Base-by-base conservation (phyloP, 1,139 yeast genomes). In the Candida gigantensis region DNA sequence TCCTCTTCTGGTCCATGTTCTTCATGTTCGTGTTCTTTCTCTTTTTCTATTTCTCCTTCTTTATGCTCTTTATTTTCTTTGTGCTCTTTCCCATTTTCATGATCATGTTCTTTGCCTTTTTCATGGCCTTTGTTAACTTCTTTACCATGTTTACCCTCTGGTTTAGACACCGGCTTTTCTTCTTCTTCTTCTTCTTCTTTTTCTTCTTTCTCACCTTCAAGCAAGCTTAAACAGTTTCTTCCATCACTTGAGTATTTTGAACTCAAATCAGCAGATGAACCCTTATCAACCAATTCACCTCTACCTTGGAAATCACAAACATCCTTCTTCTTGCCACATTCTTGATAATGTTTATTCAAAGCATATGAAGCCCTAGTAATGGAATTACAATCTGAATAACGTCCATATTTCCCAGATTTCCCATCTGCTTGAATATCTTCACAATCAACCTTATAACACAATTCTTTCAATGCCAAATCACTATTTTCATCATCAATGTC, bases 381-480 rank as follows among this genome's bases (percentile, higher is more conserved):
- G 4, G 68, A 49, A 11, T 73, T 52, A 50, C 89, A 83, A 41
- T 70, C 77, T 1, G 86, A 71, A 52, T 63, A 77, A n/a, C 56
- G 54, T 1, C 89, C 89, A 51, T 80, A 82, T 2, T 39, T 40
- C 0, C 86, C 87, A 2, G 43, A 42, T 7, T 51, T 46, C 1
- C 83, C 81, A 54, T 78, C 68, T 4, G 70, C 67, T 12, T 41
- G 51, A 24, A 82, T 70, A 6, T 72, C 76, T 11, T 62, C 55
- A 52, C 90, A 83, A 42, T 77, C 74, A 6, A 72, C 62, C 24
- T 61, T 50, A 10, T 67, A 57, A 48, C 88, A 81, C 2, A 79
- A 58, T 36, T 72, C 68, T 9, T 63, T 60, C 43, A 78, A 67
- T 6, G 72, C 50, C 3, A 55, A 47, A 17, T 57, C 51, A 28